Base-by-base conservation (phyloP, 2,329 filamentous ascomycete species). In the Penicillium sp. region DNA sequence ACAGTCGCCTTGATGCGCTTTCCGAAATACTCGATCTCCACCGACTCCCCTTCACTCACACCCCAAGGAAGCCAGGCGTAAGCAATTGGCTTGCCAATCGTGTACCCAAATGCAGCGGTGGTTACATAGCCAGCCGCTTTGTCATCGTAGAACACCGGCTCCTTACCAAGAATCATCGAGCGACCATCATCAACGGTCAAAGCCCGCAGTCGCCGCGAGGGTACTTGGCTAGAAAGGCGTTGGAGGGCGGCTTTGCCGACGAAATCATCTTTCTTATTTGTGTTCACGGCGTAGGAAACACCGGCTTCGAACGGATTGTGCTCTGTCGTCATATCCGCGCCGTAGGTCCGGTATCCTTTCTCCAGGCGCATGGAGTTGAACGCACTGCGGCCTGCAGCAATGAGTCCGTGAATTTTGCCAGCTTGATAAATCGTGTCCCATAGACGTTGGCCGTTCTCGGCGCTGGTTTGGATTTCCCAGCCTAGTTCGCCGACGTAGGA, bases 21-120 rank as follows among this genome's bases (percentile, higher is more conserved):
- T 5, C 84, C 83, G 69, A 87, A 87, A 65, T 87, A 87, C 63
- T 86, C 83, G 55, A 87, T 77, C 65, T 86, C 83, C 0, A 87
- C 82, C 0, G 63, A 55, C 3, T 79, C 75, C 0, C 83, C 83
- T 43, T 82, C 78, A 0, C 52, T 56, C 2, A 85, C 65, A 2
- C 62, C 64, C 11, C 68, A 75, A 0, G 84, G 83, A 13, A 87
- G 70, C 73, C 83, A 85, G 0, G 83, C 80, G 66, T 83, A 87
- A 0, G 83, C 84, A 13, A 87, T 75, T 0, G 85, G 84, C 68
- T 82, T 85, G 27, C 82, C 71, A 10, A 87, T 67, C 0, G 81
- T 84, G 63, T 84, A 87, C 0, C 82, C 85, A 64, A 86, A 87
- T 0, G 81, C 83, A 1, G 84, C 80, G 50, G 78, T 87, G 2